Percentiles rank a stretch among this genome's conserved stretches.
Evolutionary conservation across 2,329 filamentous ascomycete genomes (phyloP).

Genomic region (Lachnellula willkommii): DNA sequence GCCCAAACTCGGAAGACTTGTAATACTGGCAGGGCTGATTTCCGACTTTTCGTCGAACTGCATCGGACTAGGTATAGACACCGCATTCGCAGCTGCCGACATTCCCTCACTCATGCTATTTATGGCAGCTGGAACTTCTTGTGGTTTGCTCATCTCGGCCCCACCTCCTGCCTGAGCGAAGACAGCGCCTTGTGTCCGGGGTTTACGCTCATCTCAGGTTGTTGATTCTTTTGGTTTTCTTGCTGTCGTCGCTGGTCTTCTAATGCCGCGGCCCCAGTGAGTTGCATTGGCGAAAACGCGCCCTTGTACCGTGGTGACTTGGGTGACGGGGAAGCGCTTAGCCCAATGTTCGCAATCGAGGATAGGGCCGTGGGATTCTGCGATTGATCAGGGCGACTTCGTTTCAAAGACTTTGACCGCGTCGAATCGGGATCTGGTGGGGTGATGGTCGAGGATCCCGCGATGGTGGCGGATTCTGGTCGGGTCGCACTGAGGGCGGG

Average conservation of each 20-base stretch:
- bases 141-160: constrained; percentile 51
- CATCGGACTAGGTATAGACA: constrained; percentile 27
- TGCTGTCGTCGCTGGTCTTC: constrained; percentile 48
- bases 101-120: constrained; percentile 29
- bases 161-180: constrained; percentile 48
- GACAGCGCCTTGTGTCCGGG: constrained; percentile 49
- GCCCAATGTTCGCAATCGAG: constrained; percentile 26
- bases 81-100: constrained; percentile 26
- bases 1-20: constrained; percentile 29
- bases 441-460: constrained; percentile 9
- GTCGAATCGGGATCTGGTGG: constrained; percentile 19
- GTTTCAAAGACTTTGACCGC: constrained; percentile 28
- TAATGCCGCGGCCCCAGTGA: constrained; percentile 50
- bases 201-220: constrained; percentile 44
- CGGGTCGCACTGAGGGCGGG: constrained; percentile 22
- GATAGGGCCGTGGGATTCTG: constrained; percentile 18
- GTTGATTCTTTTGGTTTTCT: constrained; percentile 38
- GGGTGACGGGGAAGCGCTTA: constrained; percentile 26
- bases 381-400: constrained; percentile 25
- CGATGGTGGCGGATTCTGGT: constrained; percentile 17
- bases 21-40: constrained; percentile 30
- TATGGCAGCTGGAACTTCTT: constrained; percentile 41
- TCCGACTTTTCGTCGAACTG: constrained; percentile 29
- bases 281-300: constrained; percentile 34
- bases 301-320: constrained; percentile 31